These are phyloP conservation scores for Rhodamnia argentea DNA, from an alignment of 345 rosid genomes.

Conservation along the genomic window DNA sequence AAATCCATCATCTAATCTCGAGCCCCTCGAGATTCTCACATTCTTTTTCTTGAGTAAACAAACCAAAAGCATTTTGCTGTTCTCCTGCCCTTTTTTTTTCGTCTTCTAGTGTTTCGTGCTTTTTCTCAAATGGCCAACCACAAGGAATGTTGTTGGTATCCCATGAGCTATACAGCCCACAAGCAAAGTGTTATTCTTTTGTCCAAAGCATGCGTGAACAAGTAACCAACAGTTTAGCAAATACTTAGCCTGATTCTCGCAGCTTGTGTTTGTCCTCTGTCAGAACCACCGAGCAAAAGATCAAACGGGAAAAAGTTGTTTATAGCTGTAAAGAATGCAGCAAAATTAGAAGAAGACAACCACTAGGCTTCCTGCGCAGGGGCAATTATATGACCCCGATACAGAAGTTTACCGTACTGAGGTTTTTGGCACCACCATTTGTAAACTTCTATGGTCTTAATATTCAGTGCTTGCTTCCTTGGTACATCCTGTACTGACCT, in stretches of 20 bases:
- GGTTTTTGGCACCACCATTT: not conserved
- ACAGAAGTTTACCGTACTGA: not conserved
- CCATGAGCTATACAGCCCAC: not conserved
- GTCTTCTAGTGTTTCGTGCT: not conserved
- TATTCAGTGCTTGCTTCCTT: not conserved
- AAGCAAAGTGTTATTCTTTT: not conserved
- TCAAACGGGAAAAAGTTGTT: not conserved
- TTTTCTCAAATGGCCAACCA: not conserved
- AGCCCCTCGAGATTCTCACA: constrained; percentile 2
- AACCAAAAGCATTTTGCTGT: not conserved
- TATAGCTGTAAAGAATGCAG: not conserved
- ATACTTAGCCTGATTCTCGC: not conserved
- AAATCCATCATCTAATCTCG: not conserved
- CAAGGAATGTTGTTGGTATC: not conserved
- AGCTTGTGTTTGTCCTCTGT: not conserved
- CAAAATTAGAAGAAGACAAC: not conserved
- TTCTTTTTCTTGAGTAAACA: not conserved
- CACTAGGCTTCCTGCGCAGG: not conserved
- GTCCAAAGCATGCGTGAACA: not conserved
- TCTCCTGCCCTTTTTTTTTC: not conserved
- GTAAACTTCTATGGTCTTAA: not conserved
- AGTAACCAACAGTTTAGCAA: not conserved
- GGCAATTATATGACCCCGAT: not conserved
- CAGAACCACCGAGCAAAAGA: not conserved
- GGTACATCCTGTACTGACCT: not conserved